Conservation (phyloP, 768 basidiomycete species). For the Boletus subcaerulescens region DNA sequence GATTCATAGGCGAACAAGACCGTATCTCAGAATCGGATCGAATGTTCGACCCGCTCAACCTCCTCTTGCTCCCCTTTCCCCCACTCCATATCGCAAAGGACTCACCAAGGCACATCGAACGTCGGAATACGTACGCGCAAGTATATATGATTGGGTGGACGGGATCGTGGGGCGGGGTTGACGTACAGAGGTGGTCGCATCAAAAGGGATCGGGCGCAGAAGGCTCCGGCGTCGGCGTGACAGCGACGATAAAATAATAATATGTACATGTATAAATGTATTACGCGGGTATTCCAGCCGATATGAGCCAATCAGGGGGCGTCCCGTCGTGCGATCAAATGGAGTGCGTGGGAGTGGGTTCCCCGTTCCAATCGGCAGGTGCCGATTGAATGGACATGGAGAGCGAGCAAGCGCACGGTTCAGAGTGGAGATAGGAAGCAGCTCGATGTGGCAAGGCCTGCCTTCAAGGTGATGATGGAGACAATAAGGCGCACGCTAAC, state of each 20-base stretch:
- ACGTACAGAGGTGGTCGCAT: constrained; percentile 14
- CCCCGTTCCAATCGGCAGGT: constrained; percentile 9
- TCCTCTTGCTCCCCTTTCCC: background rate
- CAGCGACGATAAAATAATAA: background rate
- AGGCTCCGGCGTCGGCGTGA: background rate
- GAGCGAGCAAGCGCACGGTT: constrained; percentile 5
- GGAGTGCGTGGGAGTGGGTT: constrained; percentile 25
- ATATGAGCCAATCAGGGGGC: constrained; percentile 15
- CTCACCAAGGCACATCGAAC: background rate
- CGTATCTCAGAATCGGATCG: background rate
- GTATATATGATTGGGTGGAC: background rate
- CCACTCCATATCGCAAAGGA: too few species aligned
- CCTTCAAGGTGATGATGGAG: constrained; percentile 2
- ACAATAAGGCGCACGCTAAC: constrained; percentile 13
- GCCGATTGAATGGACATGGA: constrained; percentile 29
- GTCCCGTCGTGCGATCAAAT: constrained; percentile 19
- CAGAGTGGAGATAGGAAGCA: constrained; percentile 24
- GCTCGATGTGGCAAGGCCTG: constrained; percentile 5
- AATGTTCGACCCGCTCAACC: constrained; percentile 10
- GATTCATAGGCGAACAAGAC: constrained; percentile 4
- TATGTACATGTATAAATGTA: too few species aligned
- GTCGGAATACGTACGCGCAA: background rate
- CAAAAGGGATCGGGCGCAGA: background rate
- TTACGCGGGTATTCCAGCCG: constrained; percentile 10
- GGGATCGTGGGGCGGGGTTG: background rate